Evolutionary conservation across 2,329 filamentous ascomycete genomes (phyloP).

Genomic region (Fusarium verticillioides): DNA sequence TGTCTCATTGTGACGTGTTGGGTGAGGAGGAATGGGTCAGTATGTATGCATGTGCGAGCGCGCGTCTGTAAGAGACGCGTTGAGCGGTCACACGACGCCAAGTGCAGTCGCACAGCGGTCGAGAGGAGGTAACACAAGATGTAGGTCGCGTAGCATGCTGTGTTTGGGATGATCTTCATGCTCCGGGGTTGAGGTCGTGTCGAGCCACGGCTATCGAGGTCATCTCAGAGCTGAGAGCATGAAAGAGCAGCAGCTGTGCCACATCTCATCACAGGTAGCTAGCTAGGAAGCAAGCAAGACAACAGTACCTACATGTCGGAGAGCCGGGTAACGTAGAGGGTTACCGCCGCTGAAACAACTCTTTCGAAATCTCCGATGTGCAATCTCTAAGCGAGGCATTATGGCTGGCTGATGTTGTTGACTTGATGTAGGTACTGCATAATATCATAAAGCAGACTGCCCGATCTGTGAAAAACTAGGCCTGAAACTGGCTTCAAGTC

Average conservation of each 20-base stretch:
- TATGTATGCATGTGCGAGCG: constrained; percentile 4
- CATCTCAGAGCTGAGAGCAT: constrained; percentile 20
- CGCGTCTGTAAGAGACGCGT: constrained; percentile 11
- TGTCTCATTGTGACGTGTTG: constrained; percentile 44
- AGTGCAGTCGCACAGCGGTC: not conserved
- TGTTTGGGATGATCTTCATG: constrained; percentile 15
- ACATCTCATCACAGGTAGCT: not conserved
- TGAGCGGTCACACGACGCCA: constrained; percentile 22
- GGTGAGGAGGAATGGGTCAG: constrained; percentile 18
- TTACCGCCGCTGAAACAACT: constrained; percentile 29
- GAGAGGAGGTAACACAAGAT: constrained; percentile 28
- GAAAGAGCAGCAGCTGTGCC: constrained; percentile 15
- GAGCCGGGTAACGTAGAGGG: constrained; percentile 20
- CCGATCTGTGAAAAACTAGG: constrained; percentile 38
- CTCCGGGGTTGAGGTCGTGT: constrained; percentile 22
- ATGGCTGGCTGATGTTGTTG: constrained; percentile 26
- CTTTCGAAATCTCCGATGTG: constrained; percentile 45
- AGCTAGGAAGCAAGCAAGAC: not conserved
- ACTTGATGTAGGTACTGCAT: constrained; percentile 29
- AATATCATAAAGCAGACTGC: constrained; percentile 19
- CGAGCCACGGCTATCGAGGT: constrained; percentile 17
- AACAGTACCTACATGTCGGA: constrained; percentile 20
- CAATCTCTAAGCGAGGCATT: constrained; percentile 39
- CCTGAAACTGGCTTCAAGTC: constrained; percentile 33
- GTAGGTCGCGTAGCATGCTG: constrained; percentile 15